Base-by-base conservation (phyloP, 768 basidiomycete species). In the Kwoniella sp. region DNA sequence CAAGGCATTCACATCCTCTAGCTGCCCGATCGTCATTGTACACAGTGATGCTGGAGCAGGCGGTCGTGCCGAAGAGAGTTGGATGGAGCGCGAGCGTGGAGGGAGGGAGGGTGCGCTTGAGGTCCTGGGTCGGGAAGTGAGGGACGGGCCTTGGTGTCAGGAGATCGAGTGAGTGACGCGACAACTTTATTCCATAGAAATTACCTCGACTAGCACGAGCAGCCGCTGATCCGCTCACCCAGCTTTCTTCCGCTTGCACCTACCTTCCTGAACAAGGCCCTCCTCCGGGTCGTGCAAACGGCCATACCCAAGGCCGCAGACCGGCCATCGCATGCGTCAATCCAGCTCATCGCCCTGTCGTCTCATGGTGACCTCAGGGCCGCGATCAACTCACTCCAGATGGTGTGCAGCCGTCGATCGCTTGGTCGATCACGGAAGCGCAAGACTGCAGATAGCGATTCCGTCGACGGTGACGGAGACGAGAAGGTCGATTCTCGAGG, bases 211-310 rank as follows among this genome's bases (percentile, higher is more conserved):
- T n/a, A n/a, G n/a, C n/a, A n/a, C n/a, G n/a, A n/a, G n/a, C n/a
- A n/a, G n/a, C n/a, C n/a, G n/a, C n/a, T n/a, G n/a, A n/a, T n/a
- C n/a, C n/a, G n/a, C n/a, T 9, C 10, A 29, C 42, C 8, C 6
- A 93, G 91, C 37, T 96, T 96, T 76, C 89, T 95, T 58, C 86
- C 93, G 0, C 84, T 99, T 41, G 90, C 95, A 0, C 80, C 83
- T 0, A 96, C 93, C 0, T 79, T 91, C 38, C 80, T 95, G 75
- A 81, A 79, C 34, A 86, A 84, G 64, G 89, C 89, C 0, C 78
- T 99, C 0, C 83, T 84, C 63, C 77, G 14, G 69, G 90, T 56
- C 66, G 84, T 29, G 64, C 76, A 26, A 67, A 59, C 23, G 79
- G 85, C 71, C 81, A 81, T 59, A 59, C 78, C 15, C 7, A 51